These are phyloP conservation scores for Rhizophagus clarus DNA, from an alignment of 192 early-diverging fungal species.

Conservation along the genomic window DNA sequence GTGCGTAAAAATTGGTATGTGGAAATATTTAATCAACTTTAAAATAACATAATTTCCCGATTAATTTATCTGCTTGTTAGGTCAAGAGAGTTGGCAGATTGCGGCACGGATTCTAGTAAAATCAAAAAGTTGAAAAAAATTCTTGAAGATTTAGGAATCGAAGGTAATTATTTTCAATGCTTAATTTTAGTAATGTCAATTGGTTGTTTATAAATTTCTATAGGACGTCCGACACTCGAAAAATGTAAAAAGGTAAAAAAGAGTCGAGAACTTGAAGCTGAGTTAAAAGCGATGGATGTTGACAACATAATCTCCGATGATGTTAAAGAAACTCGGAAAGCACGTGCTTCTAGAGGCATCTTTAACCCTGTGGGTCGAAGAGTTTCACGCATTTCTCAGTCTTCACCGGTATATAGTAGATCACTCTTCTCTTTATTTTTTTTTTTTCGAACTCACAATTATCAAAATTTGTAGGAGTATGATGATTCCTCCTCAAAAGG, in stretches of 20 bases:
- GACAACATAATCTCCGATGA: conserved; percentile 22
- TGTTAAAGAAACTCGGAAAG: conserved; percentile 2
- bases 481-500: neutral
- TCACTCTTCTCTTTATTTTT: neutral
- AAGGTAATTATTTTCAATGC: neutral
- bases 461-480: neutral
- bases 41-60: neutral
- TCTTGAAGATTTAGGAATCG: conserved; percentile 6
- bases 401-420: neutral
- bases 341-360: conserved; percentile 19
- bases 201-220: neutral
- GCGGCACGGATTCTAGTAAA: neutral
- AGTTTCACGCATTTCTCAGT: neutral
- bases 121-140: conserved; percentile 4
- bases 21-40: neutral
- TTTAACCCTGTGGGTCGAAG: conserved; percentile 2
- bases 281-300: conserved; percentile 20
- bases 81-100: conserved; percentile 8
- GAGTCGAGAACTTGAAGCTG: conserved; percentile 7
- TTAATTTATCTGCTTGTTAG: neutral
- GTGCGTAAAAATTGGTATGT: conserved; percentile 25
- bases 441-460: neutral
- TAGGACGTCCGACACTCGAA: conserved; percentile 14
- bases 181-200: neutral
- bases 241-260: conserved; percentile 5